These are phyloP conservation scores for Ogataea ramenticola DNA, from an alignment of 805 yeast genomes.

Conservation along the genomic window DNA sequence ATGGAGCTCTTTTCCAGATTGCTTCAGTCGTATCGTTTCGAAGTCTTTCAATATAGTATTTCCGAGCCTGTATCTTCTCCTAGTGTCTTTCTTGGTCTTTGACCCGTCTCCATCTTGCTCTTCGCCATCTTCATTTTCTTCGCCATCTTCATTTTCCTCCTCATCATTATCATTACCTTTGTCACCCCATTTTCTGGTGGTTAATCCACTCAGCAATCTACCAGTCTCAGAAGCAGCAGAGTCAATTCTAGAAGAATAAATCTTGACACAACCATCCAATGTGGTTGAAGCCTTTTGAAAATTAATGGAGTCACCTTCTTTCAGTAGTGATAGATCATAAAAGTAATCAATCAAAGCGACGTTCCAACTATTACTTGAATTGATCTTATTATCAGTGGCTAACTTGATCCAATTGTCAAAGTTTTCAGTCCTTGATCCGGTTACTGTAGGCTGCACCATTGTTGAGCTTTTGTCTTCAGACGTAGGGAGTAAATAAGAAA, in stretches of 20 bases:
- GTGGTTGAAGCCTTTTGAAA: conserved; percentile 90
- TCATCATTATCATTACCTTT: conserved; percentile 18
- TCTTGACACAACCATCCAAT: conserved; percentile 89
- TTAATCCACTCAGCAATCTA: conserved; percentile 47
- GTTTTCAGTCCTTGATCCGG: conserved; percentile 30
- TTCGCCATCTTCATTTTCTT: conserved; percentile 12
- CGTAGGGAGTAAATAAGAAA: too few relatives aligned
- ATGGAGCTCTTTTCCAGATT: conserved; percentile 41
- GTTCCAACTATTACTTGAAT: conserved; percentile 81
- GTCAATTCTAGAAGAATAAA: conserved; percentile 85
- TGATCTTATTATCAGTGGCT: conserved; percentile 81
- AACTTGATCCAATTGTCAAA: conserved; percentile 78
- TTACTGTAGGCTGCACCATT: background rate
- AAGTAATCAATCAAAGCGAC: conserved; percentile 88
- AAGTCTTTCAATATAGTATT: conserved; percentile 33
- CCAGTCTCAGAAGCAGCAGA: conserved; percentile 91
- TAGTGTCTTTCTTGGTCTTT: conserved; percentile 9
- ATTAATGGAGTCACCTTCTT: conserved; percentile 73
- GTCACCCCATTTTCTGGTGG: conserved; percentile 19
- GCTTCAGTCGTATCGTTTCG: conserved; percentile 33
- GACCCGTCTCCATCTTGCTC: conserved; percentile 15
- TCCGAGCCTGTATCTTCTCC: conserved; percentile 11
- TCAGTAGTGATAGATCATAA: conserved; percentile 68
- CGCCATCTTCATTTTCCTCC: conserved; percentile 8
- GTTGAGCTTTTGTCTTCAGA: too few relatives aligned